These are phyloP conservation scores for Boletus tomentosulus DNA, from an alignment of 768 basidiomycete species.

Conservation along the genomic window DNA sequence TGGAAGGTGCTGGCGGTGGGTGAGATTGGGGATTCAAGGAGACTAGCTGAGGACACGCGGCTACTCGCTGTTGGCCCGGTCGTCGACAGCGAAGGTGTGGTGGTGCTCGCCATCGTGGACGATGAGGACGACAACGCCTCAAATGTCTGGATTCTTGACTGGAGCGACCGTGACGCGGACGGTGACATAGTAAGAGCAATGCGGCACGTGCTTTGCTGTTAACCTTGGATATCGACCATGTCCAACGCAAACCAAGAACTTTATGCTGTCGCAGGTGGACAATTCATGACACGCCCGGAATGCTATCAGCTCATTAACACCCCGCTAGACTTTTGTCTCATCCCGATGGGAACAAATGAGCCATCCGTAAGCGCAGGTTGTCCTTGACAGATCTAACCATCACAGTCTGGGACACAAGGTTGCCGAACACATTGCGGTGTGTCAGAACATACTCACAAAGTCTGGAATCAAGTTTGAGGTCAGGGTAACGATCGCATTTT, in stretches of 20 bases:
- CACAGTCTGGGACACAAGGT: conserved; percentile 38
- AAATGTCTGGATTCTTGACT: conserved; percentile 61
- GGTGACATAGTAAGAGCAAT: conserved; percentile 32
- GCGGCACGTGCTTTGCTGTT: neutral
- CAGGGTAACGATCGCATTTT: conserved; percentile 10
- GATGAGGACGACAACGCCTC: conserved; percentile 45
- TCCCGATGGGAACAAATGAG: conserved; percentile 76
- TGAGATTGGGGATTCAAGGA: conserved; percentile 50
- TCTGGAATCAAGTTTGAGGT: conserved; percentile 83
- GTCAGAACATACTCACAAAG: conserved; percentile 76
- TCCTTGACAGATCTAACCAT: conserved; percentile 4
- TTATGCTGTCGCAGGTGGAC: conserved; percentile 72
- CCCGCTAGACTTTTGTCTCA: conserved; percentile 75
- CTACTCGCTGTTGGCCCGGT: conserved; percentile 1
- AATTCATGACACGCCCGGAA: neutral
- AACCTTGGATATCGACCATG: conserved; percentile 7
- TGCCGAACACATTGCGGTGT: conserved; percentile 76
- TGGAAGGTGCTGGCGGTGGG: conserved; percentile 40
- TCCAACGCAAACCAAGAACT: conserved; percentile 39
- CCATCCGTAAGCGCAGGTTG: conserved; percentile 52
- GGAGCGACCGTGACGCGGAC: conserved; percentile 38
- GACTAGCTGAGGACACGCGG: conserved; percentile 15
- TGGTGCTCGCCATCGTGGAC: conserved; percentile 7
- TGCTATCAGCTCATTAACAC: neutral
- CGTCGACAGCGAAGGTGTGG: neutral